Base-by-base conservation (phyloP, 441 rosid genomes). In the Pelargonium citronellum region DNA sequence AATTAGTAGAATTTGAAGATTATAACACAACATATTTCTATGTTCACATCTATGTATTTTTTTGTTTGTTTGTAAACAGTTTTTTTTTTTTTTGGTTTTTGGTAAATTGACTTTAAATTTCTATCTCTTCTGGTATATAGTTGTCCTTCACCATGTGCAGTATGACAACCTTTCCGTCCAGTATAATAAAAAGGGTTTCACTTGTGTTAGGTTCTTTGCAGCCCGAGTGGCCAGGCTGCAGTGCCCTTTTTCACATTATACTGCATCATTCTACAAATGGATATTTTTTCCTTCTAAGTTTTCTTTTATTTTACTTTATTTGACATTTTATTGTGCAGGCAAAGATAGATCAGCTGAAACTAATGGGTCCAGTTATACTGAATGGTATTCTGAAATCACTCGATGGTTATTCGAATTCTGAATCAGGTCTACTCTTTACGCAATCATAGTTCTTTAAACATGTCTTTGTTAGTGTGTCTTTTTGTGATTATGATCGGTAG, bases 301-400 rank as follows among this genome's bases (percentile, higher is more conserved):
- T 39, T 61, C 12, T 61, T 10, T 11, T 10, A 34, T 43, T 43
- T 43, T 10, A 10, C 12, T 43, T 43, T 43, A 12, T 43, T 41
- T 41, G 37, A 34, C 39, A 34, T 34, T 34, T 34, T 34, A 34
- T 34, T 34, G 53, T 74, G 75, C 79, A 94, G 99, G 97, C 97
- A 75, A 87, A 81, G 81, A 79, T 81, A 68, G 96, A 90, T 73
- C 97, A 87, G 73, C 77, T 95, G 84, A 89, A 88, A 83, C 87
- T 91, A 69, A 91, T 95, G 96, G 99, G 97, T 53, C 99, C 97
- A 69, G 83, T 95, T 67, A 89, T 95, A 76, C 77, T 95, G 77
- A 89, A 66, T 80, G 95, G 87, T 64, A 87, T 91, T 79, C 74
- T 90, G 83, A 95, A 89, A 86, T 84, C 93, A 82, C 97, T 95